phyloP scores from a whole-genome alignment of 495 filamentous ascomycete genomes.

The Margaritispora aquatica region DNA sequence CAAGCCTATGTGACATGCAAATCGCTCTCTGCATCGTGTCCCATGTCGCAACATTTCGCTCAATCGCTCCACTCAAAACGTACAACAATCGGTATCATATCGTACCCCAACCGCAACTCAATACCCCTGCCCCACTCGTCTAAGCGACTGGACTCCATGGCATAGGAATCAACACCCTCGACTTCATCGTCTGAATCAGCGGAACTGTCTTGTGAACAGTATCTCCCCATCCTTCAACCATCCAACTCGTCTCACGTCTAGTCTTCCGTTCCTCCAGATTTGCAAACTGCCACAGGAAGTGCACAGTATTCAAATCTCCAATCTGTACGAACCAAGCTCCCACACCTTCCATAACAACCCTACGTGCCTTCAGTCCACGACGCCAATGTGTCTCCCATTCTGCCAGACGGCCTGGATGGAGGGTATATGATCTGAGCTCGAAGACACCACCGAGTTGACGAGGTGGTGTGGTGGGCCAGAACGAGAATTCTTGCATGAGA shows the following conservation, averaged over 20 bases:
- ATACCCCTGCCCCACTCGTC: neutral
- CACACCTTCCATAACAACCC: conserved; percentile 97
- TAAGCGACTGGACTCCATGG: conserved; percentile 90
- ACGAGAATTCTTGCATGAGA: conserved; percentile 98
- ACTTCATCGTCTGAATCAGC: conserved; percentile 93
- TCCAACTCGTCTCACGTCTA: conserved; percentile 90
- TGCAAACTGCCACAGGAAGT: conserved; percentile 98
- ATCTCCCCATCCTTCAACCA: conserved; percentile 91
- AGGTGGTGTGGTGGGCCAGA: conserved; percentile 94
- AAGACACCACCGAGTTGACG: conserved; percentile 88
- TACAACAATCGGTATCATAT: neutral
- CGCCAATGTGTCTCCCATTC: conserved; percentile 99
- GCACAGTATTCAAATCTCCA: conserved; percentile 93
- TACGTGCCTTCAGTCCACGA: conserved; percentile 78
- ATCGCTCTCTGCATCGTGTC: neutral
- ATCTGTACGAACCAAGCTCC: conserved; percentile 99
- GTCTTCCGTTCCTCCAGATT: conserved; percentile 91
- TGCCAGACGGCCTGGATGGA: conserved; percentile 89
- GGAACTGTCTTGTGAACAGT: conserved; percentile 99
- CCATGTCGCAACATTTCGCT: neutral
- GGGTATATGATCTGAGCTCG: conserved; percentile 93
- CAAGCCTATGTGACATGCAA: neutral
- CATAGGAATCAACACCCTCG: conserved; percentile 87
- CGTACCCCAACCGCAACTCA: neutral
- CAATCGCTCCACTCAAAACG: neutral